phyloP scores from a whole-genome alignment of 2,329 filamentous ascomycete genomes.

The Xenosphaeropsis pyriputrescens region DNA sequence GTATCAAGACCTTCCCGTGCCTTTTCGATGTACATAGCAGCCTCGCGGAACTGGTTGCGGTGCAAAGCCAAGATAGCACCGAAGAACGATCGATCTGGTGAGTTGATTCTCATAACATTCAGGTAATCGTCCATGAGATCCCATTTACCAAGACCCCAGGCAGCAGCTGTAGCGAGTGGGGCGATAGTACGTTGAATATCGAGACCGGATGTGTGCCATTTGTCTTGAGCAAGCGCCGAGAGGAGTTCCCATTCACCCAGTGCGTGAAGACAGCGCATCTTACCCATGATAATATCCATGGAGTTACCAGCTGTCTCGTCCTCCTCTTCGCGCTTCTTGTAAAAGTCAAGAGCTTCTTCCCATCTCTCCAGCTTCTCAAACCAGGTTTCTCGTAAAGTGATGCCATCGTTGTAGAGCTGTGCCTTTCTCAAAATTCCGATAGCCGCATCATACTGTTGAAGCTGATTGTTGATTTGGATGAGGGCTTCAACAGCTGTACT shows the following conservation, averaged over 20 bases:
- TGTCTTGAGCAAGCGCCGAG: slow-evolving; percentile 76
- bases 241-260: slow-evolving; percentile 95
- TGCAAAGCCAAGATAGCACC: slow-evolving; percentile 91
- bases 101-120: slow-evolving; percentile 83
- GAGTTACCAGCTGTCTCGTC: slow-evolving; percentile 67
- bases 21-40: slow-evolving; percentile 76
- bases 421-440: slow-evolving; percentile 96
- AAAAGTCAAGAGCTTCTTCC: slow-evolving; percentile 91
- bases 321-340: slow-evolving; percentile 71
- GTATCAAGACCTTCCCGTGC: slow-evolving; percentile 89
- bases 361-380: slow-evolving; percentile 97
- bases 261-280: slow-evolving; percentile 96
- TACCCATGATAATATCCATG: slow-evolving; percentile 96
- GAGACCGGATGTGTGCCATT: slow-evolving; percentile 78
- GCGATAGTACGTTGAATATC: slow-evolving; percentile 87
- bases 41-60: slow-evolving; percentile 88
- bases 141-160: slow-evolving; percentile 95
- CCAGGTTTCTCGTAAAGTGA: slow-evolving; percentile 95
- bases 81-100: slow-evolving; percentile 93
- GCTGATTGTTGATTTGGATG: slow-evolving; percentile 98
- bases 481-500: slow-evolving; percentile 89
- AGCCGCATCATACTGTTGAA: slow-evolving; percentile 95
- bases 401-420: slow-evolving; percentile 83
- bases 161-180: slow-evolving; percentile 83
- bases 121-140: slow-evolving; percentile 97